Conservation (phyloP, 257 asterid genomes). For the Cordia subcordata region DNA sequence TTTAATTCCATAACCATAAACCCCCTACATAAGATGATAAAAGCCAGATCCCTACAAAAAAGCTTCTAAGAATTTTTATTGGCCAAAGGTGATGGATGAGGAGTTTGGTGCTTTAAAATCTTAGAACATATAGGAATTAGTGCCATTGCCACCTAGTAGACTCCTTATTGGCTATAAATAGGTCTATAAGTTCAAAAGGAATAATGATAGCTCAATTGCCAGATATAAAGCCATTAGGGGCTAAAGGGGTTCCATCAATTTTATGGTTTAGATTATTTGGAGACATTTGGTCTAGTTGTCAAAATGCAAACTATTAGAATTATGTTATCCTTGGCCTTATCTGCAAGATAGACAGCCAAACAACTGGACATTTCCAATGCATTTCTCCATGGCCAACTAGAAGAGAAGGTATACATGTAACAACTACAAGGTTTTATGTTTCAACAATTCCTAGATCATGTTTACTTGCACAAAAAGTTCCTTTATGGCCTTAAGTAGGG, state of each 20-base stretch:
- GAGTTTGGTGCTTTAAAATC: too few species aligned
- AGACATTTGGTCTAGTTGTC: neutral
- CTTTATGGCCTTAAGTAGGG: slow-evolving; percentile 4
- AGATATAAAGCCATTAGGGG: neutral
- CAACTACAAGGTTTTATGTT: neutral
- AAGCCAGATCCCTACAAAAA: too few species aligned
- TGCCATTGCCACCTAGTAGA: neutral
- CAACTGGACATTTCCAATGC: slow-evolving; percentile 1
- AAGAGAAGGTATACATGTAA: slow-evolving; percentile 2
- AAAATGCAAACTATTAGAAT: neutral
- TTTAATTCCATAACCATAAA: too few species aligned
- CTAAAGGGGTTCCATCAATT: slow-evolving; percentile 6
- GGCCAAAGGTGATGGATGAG: too few species aligned
- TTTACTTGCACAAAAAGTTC: neutral
- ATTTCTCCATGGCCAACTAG: slow-evolving; percentile 1
- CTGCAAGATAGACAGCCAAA: neutral
- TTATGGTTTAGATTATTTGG: neutral
- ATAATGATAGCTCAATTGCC: neutral
- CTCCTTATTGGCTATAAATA: neutral
- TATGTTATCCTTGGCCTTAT: neutral
- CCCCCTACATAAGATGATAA: too few species aligned
- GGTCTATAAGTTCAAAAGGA: slow-evolving; percentile 1
- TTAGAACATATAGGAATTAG: too few species aligned
- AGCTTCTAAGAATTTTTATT: too few species aligned
- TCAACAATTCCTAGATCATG: neutral